Percentiles rank a stretch among this genome's conserved stretches.
Conservation (phyloP, 73 alveolate genomes). For the Blepharisma stoltei region DNA sequence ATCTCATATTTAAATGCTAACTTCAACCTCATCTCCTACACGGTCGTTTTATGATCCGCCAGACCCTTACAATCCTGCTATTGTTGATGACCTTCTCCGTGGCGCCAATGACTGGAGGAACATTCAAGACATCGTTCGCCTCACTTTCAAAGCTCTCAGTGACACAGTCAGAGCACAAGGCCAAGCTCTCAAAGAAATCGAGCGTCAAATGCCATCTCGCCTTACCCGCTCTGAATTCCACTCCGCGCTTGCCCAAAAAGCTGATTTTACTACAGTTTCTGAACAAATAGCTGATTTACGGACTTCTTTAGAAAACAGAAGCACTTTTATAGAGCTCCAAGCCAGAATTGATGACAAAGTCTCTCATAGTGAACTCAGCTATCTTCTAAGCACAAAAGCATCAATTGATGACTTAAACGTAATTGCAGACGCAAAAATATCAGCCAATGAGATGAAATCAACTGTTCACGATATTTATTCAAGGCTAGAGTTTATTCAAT, state of each 20-base stretch:
- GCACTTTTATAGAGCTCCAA: constrained; percentile 36
- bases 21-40: constrained; percentile 18
- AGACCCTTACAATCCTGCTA: constrained; percentile 35
- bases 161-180: constrained; percentile 42
- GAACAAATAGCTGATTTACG: constrained; percentile 52
- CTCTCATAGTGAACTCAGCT: constrained; percentile 33
- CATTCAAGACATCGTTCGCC: constrained; percentile 47
- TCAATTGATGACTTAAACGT: constrained; percentile 27
- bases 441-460: background rate
- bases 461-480: constrained; percentile 5
- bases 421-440: background rate
- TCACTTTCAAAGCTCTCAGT: constrained; percentile 38
- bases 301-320: constrained; percentile 39
- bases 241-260: constrained; percentile 33
- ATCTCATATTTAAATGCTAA: too few species aligned
- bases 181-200: constrained; percentile 39
- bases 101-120: constrained; percentile 47
- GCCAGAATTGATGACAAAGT: constrained; percentile 36
- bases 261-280: constrained; percentile 39
- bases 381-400: constrained; percentile 31
- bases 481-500: background rate
- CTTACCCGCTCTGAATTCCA: constrained; percentile 40
- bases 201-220: constrained; percentile 39
- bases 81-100: constrained; percentile 38
- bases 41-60: constrained; percentile 28